Percentiles rank a stretch among this genome's conserved stretches.
Evolutionary conservation across 108 stramenopile species (phyloP).

Genomic region (Seminavis robusta): DNA sequence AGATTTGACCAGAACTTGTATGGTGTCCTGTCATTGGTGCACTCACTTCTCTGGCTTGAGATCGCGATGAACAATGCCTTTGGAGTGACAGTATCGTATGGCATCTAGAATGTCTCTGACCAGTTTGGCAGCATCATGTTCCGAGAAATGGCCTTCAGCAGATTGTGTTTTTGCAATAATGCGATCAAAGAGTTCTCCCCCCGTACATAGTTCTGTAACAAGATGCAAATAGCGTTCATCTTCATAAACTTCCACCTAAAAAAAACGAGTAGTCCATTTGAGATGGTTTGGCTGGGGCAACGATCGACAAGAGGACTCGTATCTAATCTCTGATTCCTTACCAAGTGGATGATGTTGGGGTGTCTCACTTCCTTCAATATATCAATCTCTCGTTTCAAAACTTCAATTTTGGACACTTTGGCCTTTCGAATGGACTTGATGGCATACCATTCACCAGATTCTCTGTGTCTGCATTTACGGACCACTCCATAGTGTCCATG

Average conservation of each 20-base stretch:
- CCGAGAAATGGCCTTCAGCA: conserved; percentile 91
- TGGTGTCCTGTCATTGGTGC: too few relatives aligned
- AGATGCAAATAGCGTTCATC: conserved; percentile 82
- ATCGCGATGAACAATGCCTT: conserved; percentile 94
- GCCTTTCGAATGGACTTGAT: conserved; percentile 88
- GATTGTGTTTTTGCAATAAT: conserved; percentile 90
- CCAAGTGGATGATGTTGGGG: conserved; percentile 85
- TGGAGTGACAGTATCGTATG: conserved; percentile 93
- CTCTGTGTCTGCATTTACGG: conserved; percentile 86
- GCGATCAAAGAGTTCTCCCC: conserved; percentile 92
- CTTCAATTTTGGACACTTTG: conserved; percentile 86
- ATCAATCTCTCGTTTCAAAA: conserved; percentile 82
- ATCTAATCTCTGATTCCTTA: too few relatives aligned
- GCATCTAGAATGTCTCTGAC: conserved; percentile 89
- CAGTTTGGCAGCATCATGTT: conserved; percentile 85
- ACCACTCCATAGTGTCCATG: conserved; percentile 92
- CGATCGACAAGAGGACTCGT: too few relatives aligned
- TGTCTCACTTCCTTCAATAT: conserved; percentile 85
- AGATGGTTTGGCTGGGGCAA: too few relatives aligned
- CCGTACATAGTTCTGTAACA: conserved; percentile 92
- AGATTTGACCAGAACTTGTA: neutral
- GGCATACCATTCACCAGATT: conserved; percentile 81
- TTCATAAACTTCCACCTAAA: conserved; percentile 91
- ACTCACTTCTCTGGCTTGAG: conserved; percentile 8
- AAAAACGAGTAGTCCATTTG: too few relatives aligned